phyloP scores from a whole-genome alignment of 768 basidiomycete species.

The Amanita subjunquillea region DNA sequence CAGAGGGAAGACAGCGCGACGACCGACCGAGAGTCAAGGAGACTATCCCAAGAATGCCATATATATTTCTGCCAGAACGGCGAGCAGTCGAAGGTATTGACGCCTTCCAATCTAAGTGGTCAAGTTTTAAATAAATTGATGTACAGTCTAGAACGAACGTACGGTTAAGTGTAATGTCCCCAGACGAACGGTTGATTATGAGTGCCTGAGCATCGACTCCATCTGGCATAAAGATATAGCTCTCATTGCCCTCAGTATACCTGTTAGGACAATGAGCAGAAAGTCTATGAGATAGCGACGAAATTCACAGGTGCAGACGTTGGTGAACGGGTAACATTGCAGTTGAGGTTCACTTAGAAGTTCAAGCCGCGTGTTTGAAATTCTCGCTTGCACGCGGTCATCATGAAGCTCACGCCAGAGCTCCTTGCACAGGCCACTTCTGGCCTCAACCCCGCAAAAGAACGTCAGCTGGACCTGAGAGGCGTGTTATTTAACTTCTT shows the following conservation, averaged over 20 bases:
- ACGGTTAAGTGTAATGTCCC: conserved; percentile 67
- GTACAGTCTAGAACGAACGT: conserved; percentile 18
- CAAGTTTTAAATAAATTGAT: neutral
- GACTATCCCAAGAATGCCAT: conserved; percentile 69
- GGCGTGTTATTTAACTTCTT: conserved; percentile 31
- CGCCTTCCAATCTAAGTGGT: conserved; percentile 37
- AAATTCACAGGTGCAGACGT: conserved; percentile 58
- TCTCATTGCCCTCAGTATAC: conserved; percentile 60
- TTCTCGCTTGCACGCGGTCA: conserved; percentile 16
- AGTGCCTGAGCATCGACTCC: conserved; percentile 52
- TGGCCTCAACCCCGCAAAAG: conserved; percentile 72
- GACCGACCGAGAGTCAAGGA: conserved; percentile 65
- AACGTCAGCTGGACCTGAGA: conserved; percentile 86
- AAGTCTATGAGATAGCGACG: conserved; percentile 8
- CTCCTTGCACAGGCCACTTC: conserved; percentile 76
- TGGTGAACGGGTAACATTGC: conserved; percentile 63
- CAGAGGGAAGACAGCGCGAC: neutral
- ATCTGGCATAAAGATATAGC: conserved; percentile 71
- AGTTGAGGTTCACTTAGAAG: conserved; percentile 15
- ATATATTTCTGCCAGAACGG: conserved; percentile 54
- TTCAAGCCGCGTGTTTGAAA: conserved; percentile 19
- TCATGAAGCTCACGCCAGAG: conserved; percentile 91
- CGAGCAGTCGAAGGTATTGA: conserved; percentile 43
- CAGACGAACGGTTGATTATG: conserved; percentile 65
- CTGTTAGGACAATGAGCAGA: conserved; percentile 22